These are phyloP conservation scores for Podila minutissima DNA, from an alignment of 192 early-diverging fungal species.

Conservation along the genomic window DNA sequence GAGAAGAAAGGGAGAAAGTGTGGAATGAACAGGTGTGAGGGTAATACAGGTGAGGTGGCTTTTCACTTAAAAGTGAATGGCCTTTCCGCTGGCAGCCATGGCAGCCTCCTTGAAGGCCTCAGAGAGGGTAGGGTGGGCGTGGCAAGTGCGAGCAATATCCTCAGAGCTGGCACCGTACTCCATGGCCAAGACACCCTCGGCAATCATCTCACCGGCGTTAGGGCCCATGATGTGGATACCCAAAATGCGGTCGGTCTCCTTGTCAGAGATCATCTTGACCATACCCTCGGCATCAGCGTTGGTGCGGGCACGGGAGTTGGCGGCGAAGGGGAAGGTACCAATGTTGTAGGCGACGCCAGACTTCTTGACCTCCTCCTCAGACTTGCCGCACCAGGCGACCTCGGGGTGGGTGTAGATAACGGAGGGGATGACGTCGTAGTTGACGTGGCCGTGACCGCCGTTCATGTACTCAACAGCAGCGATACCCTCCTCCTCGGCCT, in stretches of 20 bases:
- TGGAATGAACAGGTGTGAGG: not conserved
- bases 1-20: not conserved
- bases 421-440: slow-evolving; percentile 97
- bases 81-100: slow-evolving; percentile 88
- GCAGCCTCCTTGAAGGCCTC: slow-evolving; percentile 99
- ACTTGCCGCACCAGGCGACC: slow-evolving; percentile 98
- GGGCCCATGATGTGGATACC: slow-evolving; percentile 99
- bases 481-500: slow-evolving; percentile 99
- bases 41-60: not conserved
- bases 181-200: slow-evolving; percentile 96
- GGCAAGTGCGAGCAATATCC: slow-evolving; percentile 97
- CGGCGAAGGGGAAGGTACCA: slow-evolving; percentile 94
- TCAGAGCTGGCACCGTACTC: slow-evolving; percentile 99
- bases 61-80: slow-evolving; percentile 74
- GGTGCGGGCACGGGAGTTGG: slow-evolving; percentile 98
- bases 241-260: slow-evolving; percentile 94
- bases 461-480: slow-evolving; percentile 95
- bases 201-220: slow-evolving; percentile 99
- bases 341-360: slow-evolving; percentile 87
- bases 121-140: slow-evolving; percentile 96
- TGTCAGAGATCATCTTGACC: slow-evolving; percentile 97
- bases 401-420: slow-evolving; percentile 99
- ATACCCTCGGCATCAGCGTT: slow-evolving; percentile 93
- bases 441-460: slow-evolving; percentile 95
- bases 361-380: slow-evolving; percentile 93